phyloP scores from a whole-genome alignment of 208 protist species.

The Strigomonas galati region DNA sequence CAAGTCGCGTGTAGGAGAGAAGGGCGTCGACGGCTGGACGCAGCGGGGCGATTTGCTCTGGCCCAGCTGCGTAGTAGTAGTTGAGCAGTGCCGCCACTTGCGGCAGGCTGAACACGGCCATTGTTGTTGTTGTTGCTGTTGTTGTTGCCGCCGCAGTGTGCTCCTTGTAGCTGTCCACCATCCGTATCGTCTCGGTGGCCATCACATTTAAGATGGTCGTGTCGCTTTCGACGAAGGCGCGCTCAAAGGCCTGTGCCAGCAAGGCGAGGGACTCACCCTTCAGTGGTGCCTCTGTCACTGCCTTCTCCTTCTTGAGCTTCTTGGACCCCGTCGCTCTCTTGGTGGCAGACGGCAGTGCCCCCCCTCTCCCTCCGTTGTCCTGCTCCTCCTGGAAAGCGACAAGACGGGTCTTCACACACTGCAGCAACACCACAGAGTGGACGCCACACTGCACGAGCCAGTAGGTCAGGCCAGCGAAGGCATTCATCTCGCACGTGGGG shows the following conservation, averaged over 20 bases:
- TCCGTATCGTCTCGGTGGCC: slow-evolving; percentile 24
- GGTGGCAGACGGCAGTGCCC: too few relatives aligned
- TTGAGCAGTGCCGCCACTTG: slow-evolving; percentile 28
- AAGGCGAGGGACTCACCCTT: slow-evolving; percentile 28
- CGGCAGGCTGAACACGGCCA: slow-evolving; percentile 19
- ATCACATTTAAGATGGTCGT: slow-evolving; percentile 27
- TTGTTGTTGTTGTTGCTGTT: not conserved
- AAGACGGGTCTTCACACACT: slow-evolving; percentile 29
- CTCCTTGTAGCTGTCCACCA: slow-evolving; percentile 8
- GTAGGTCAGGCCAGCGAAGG: slow-evolving; percentile 45
- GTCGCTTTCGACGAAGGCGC: slow-evolving; percentile 57
- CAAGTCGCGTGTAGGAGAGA: slow-evolving; percentile 15
- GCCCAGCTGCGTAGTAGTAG: slow-evolving; percentile 21
- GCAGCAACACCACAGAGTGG: slow-evolving; percentile 47
- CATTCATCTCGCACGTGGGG: slow-evolving; percentile 30
- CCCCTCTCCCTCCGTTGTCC: too few relatives aligned
- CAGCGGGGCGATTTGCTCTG: slow-evolving; percentile 11
- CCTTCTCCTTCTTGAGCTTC: not conserved
- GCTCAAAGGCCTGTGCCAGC: slow-evolving; percentile 41
- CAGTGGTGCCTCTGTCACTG: slow-evolving; percentile 14
- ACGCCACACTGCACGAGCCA: slow-evolving; percentile 67
- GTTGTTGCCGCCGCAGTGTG: not conserved
- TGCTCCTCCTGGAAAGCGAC: too few relatives aligned
- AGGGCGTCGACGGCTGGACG: slow-evolving; percentile 33
- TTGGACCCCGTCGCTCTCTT: not conserved